phyloP scores from a whole-genome alignment of 352 stramenopile species.

The Pythium dissotocum region DNA sequence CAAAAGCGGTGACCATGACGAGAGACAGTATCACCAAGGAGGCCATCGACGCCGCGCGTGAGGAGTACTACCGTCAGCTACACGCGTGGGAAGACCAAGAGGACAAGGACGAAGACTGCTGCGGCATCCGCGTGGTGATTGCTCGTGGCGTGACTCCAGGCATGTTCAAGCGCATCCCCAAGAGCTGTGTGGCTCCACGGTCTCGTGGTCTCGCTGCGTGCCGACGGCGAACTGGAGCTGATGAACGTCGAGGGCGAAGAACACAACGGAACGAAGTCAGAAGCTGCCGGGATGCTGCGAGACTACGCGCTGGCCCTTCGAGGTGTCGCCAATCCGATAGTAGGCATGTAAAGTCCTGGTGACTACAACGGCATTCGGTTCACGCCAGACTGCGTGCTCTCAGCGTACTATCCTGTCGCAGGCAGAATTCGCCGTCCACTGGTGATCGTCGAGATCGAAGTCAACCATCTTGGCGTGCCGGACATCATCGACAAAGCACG shows the following conservation, averaged over 20 bases:
- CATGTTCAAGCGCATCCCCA: background rate
- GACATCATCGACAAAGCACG: background rate
- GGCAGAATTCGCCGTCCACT: background rate
- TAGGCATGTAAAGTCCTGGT: no score
- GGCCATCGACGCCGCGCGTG: background rate
- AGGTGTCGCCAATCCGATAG: no score
- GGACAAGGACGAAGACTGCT: background rate
- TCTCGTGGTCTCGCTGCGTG: background rate
- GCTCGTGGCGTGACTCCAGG: background rate
- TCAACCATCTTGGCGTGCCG: background rate
- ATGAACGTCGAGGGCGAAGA: background rate
- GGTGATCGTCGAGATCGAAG: slow-evolving; percentile 2
- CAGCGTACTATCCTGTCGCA: no score
- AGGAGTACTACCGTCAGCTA: background rate
- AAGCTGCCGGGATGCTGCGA: no score
- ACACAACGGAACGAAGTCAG: background rate
- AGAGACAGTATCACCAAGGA: background rate
- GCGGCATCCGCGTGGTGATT: background rate
- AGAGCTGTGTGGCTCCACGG: background rate
- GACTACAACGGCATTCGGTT: no score
- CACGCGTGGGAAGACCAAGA: background rate
- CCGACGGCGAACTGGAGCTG: background rate
- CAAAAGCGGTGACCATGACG: no score
- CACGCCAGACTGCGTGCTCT: no score
- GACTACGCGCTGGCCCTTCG: no score